phyloP scores from a whole-genome alignment of 176 grass and related monocot genomes.

The sorghum (Sorghum bicolor) region Sorghum_bicolor_NCBIv3 NC_012870.2:2156501-2157000 shows the following conservation, averaged over 20 bases:
- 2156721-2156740: too few species aligned
- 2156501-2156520: conserved; percentile 57
- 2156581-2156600: conserved; percentile 42
- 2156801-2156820: background rate
- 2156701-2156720: conserved; percentile 79
- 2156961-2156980: conserved; percentile 42
- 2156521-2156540: conserved; percentile 39
- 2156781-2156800: too few species aligned
- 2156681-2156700: conserved; percentile 92
- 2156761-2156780: conserved; percentile 14
- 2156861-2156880: background rate
- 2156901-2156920: conserved; percentile 10
- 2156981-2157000: conserved; percentile 28
- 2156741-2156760: conserved; percentile 44
- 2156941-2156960: conserved; percentile 25
- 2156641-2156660: conserved; percentile 41
- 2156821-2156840: conserved; percentile 18
- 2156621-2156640: conserved; percentile 42
- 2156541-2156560: conserved; percentile 41
- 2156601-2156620: conserved; percentile 53
- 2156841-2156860: conserved; percentile 22
- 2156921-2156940: background rate
- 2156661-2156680: conserved; percentile 38
- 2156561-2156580: conserved; percentile 42
- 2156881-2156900: conserved; percentile 38